phyloP scores from a whole-genome alignment of 2,329 filamentous ascomycete species.

The Aspergillus sp. region DNA sequence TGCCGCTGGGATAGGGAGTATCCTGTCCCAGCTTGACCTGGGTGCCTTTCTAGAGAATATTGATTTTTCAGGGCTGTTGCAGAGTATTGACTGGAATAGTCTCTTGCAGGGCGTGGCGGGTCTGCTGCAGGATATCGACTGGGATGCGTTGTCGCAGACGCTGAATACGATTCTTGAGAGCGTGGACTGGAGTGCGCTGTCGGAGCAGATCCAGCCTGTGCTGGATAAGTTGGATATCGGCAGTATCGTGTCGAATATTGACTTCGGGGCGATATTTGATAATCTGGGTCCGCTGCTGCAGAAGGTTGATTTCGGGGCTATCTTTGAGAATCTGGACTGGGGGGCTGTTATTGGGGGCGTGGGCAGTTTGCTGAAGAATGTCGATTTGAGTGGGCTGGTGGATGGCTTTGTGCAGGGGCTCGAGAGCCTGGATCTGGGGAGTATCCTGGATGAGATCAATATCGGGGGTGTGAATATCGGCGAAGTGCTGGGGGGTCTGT shows the following conservation, averaged over 20 bases:
- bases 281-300: not conserved
- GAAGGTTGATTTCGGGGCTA: not conserved
- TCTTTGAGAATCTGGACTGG: not conserved
- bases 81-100: constrained; percentile 1
- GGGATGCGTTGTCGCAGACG: not conserved
- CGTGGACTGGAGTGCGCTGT: not conserved
- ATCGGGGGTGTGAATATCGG: constrained; percentile 4
- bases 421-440: not conserved
- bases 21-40: constrained; percentile 1
- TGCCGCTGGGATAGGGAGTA: not conserved
- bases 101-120: not conserved
- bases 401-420: not conserved
- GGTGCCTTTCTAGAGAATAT: not conserved
- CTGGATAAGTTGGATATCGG: not conserved
- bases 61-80: not conserved
- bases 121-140: constrained; percentile 1
- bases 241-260: not conserved
- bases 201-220: not conserved
- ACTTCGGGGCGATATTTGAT: not conserved
- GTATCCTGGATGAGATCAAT: not conserved
- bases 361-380: not conserved
- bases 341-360: not conserved
- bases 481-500: not conserved
- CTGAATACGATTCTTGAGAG: not conserved
- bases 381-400: not conserved